phyloP scores from a whole-genome alignment of 2,329 filamentous ascomycete genomes.

The Aspergillus ruber region DNA sequence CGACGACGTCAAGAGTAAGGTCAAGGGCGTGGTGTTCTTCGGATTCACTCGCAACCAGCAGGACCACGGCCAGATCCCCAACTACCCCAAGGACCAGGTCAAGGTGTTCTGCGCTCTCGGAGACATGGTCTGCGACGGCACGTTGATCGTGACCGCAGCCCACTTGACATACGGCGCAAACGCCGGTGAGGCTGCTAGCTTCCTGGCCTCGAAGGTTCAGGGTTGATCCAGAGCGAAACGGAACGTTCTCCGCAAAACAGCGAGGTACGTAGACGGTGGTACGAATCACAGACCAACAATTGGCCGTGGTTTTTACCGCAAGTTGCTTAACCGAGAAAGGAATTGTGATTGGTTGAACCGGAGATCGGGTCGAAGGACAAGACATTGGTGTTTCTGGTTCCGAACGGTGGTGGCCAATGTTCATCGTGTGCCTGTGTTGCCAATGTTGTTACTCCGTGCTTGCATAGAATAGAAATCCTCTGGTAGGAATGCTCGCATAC shows the following conservation, averaged over 20 bases:
- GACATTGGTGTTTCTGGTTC: neutral
- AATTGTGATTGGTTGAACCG: neutral
- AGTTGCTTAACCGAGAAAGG: neutral
- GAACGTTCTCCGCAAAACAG: no score
- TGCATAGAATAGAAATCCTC: no score
- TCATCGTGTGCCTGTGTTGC: no score
- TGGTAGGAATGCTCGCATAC: no score
- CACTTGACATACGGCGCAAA: constrained; percentile 19
- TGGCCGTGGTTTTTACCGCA: neutral
- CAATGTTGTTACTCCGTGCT: no score
- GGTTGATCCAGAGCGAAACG: neutral
- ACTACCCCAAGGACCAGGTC: constrained; percentile 13
- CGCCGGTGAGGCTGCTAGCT: constrained; percentile 11
- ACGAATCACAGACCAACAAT: neutral
- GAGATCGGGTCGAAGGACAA: neutral
- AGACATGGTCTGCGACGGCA: constrained; percentile 20
- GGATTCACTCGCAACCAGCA: constrained; percentile 38
- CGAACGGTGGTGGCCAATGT: neutral
- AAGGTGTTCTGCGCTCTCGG: constrained; percentile 19
- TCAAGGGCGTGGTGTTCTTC: constrained; percentile 39
- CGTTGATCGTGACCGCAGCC: constrained; percentile 15
- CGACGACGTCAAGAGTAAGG: constrained; percentile 15
- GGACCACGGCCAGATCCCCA: constrained; percentile 27
- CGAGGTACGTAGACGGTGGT: neutral
- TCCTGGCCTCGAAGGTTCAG: constrained; percentile 11